Conservation (phyloP, 2,329 filamentous ascomycete species). For the Beauveria scarabaeidicola region DNA sequence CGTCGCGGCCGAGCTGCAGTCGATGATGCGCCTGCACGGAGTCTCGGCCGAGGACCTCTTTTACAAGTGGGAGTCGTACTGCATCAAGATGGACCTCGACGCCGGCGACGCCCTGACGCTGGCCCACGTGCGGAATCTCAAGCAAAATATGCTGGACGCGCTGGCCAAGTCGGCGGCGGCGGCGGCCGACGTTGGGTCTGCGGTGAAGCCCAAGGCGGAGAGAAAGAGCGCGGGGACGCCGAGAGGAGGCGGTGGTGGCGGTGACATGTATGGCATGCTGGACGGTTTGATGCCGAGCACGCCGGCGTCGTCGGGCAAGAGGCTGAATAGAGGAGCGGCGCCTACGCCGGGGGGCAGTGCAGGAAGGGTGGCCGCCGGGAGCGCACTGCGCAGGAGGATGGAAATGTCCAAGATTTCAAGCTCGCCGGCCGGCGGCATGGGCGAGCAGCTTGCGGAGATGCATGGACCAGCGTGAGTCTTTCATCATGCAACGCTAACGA, state of each 20-base stretch:
- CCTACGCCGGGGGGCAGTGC: slow-evolving; percentile 9
- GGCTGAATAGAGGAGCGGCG: slow-evolving; percentile 29
- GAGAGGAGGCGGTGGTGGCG: slow-evolving; percentile 43
- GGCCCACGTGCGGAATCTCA: slow-evolving; percentile 66
- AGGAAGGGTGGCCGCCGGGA: slow-evolving; percentile 14
- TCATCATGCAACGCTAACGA: neutral
- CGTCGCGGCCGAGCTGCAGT: slow-evolving; percentile 71
- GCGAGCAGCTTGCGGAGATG: slow-evolving; percentile 25
- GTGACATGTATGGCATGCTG: slow-evolving; percentile 79
- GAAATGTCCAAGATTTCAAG: slow-evolving; percentile 23
- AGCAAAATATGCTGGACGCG: slow-evolving; percentile 76
- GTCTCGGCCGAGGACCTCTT: slow-evolving; percentile 80
- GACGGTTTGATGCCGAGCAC: slow-evolving; percentile 62
- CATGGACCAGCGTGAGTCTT: slow-evolving; percentile 21
- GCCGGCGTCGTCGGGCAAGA: slow-evolving; percentile 34
- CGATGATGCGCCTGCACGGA: slow-evolving; percentile 76
- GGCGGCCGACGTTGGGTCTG: slow-evolving; percentile 35
- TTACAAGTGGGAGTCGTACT: slow-evolving; percentile 99
- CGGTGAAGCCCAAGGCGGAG: slow-evolving; percentile 37
- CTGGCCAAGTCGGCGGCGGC: slow-evolving; percentile 61
- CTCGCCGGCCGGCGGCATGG: slow-evolving; percentile 26
- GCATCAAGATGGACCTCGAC: slow-evolving; percentile 83
- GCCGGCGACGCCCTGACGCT: slow-evolving; percentile 60
- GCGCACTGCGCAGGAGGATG: slow-evolving; percentile 25
- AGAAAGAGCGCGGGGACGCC: slow-evolving; percentile 55